phyloP scores from a whole-genome alignment of 345 rosid genomes.

The Euclidium syriacum region DNA sequence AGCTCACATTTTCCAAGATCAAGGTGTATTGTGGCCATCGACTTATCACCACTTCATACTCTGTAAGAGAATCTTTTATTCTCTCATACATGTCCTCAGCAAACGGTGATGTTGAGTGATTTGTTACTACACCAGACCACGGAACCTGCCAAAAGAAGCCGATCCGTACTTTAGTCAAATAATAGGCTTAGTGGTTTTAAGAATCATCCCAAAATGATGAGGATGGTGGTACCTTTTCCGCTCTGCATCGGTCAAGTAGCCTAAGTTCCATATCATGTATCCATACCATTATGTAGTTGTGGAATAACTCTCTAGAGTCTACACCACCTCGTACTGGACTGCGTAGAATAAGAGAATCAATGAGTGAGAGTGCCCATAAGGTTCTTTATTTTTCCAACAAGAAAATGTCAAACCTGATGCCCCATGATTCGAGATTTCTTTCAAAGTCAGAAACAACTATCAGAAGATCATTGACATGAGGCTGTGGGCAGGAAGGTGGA shows the following conservation, averaged over 20 bases:
- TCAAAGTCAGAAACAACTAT: slow-evolving; percentile 83
- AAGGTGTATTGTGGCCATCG: slow-evolving; percentile 91
- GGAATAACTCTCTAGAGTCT: slow-evolving; percentile 70
- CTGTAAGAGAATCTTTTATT: slow-evolving; percentile 59
- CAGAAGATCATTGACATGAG: slow-evolving; percentile 81
- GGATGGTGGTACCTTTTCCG: slow-evolving; percentile 66
- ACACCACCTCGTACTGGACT: slow-evolving; percentile 84
- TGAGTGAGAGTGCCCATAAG: neutral
- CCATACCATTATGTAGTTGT: slow-evolving; percentile 82
- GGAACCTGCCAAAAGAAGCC: slow-evolving; percentile 52
- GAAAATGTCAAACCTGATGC: slow-evolving; percentile 54
- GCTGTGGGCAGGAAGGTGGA: slow-evolving; percentile 82
- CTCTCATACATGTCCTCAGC: slow-evolving; percentile 93
- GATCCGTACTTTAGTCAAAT: neutral
- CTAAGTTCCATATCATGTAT: slow-evolving; percentile 89
- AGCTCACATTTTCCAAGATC: slow-evolving; percentile 75
- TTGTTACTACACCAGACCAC: slow-evolving; percentile 81
- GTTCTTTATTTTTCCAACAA: neutral
- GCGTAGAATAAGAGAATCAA: slow-evolving; percentile 23
- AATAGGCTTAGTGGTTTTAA: neutral
- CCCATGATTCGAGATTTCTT: slow-evolving; percentile 79
- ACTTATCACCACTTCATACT: slow-evolving; percentile 84
- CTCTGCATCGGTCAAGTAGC: slow-evolving; percentile 83
- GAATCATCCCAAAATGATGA: neutral
- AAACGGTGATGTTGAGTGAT: slow-evolving; percentile 87